Conservation (phyloP, 495 filamentous ascomycete species). For the Parachaetomium inaequale region DNA sequence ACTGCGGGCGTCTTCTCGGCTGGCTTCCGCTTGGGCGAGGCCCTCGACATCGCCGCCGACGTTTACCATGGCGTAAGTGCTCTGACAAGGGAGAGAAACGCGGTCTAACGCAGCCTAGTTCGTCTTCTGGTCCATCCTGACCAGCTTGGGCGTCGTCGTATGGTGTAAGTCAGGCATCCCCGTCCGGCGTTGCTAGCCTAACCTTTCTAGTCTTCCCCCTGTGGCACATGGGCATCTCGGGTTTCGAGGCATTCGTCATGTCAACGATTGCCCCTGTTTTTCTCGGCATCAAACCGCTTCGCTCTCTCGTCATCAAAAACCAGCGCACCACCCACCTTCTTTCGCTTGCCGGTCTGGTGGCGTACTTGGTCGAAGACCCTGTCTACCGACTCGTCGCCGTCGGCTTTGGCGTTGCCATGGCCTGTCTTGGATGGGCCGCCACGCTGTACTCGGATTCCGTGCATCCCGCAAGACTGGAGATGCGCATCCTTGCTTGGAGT, state of each 20-base stretch:
- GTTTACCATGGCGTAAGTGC: constrained; percentile 82
- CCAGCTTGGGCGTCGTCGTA: constrained; percentile 77
- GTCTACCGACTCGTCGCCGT: constrained; percentile 75
- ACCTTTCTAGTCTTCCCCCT: constrained; percentile 74
- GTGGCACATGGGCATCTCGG: constrained; percentile 99
- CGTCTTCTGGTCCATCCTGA: constrained; percentile 93
- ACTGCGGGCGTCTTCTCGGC: constrained; percentile 65
- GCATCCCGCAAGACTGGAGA: constrained; percentile 73
- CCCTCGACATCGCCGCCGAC: constrained; percentile 80
- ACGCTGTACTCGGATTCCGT: constrained; percentile 72
- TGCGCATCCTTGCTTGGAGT: constrained; percentile 72
- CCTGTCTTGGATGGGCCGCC: constrained; percentile 77
- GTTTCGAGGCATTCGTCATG: constrained; percentile 88
- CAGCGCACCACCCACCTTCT: constrained; percentile 66
- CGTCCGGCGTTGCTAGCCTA: background rate
- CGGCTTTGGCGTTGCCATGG: constrained; percentile 70
- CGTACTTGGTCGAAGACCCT: constrained; percentile 71
- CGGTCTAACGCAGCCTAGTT: constrained; percentile 59
- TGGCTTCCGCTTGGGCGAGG: constrained; percentile 67
- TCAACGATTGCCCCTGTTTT: constrained; percentile 76
- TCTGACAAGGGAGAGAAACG: background rate
- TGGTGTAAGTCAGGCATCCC: constrained; percentile 73
- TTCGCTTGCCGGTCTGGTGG: constrained; percentile 73
- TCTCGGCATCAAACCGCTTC: constrained; percentile 67
- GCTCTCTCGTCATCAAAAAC: constrained; percentile 63